Conservation (phyloP, 2,329 filamentous ascomycete genomes). For the Colletotrichum siamense region DNA sequence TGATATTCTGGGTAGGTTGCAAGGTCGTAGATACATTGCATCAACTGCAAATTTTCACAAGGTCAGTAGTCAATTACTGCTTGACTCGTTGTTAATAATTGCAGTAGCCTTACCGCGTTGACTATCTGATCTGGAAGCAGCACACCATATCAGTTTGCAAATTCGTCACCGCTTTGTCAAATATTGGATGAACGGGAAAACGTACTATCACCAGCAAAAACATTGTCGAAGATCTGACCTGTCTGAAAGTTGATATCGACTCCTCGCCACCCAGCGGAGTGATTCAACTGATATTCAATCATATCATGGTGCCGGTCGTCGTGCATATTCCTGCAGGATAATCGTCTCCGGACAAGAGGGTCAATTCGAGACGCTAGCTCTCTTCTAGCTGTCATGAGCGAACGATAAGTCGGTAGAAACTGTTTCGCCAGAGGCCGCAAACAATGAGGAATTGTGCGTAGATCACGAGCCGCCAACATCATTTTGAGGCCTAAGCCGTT, state of each 20-base stretch:
- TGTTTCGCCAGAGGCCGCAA: neutral
- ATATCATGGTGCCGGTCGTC: neutral
- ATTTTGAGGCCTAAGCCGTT: neutral
- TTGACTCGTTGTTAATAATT: neutral
- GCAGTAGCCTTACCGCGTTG: neutral
- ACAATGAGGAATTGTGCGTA: neutral
- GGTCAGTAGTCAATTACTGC: neutral
- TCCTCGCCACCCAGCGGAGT: neutral
- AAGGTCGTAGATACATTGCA: conserved; percentile 1
- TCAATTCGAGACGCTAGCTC: neutral
- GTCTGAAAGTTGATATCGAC: neutral
- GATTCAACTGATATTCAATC: neutral
- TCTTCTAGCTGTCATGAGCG: neutral
- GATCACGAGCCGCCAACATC: conserved; percentile 2
- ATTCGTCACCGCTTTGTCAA: neutral
- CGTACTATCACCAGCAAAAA: conserved; percentile 1
- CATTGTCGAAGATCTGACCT: neutral
- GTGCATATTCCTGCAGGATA: neutral
- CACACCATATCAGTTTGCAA: neutral
- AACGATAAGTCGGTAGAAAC: neutral
- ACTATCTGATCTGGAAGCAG: neutral
- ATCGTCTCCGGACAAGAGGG: neutral
- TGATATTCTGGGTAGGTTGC: neutral
- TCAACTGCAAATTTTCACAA: neutral
- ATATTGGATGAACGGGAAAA: neutral